Evolutionary conservation across 2,329 filamentous ascomycete species (phyloP), one percentile per base, ranked within the genome.

Genomic region (Beauveria rudraprayagi): DNA sequence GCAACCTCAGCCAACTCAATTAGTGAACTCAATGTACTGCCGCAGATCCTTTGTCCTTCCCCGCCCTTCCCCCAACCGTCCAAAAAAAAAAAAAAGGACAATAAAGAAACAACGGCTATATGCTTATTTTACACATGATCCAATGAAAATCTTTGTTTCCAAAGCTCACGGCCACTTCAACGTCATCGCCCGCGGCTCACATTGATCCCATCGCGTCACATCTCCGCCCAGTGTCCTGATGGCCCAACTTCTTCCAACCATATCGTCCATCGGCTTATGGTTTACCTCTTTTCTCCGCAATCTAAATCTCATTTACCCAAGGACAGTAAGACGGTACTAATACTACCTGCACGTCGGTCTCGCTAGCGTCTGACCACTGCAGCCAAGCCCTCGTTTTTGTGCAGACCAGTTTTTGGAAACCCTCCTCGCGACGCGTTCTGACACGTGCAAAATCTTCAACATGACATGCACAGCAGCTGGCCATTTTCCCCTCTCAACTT

Each of bases 251-350:
- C 26, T 17, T 22, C 41, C 17, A 10, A 7, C 14, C 41, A 41
- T 19, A 46, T 26, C 51, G 46, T n/a, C 46, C 56, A 58, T 51
- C 46, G 46, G 30, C 56, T 51, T 51, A 58, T 46, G 34, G 11
- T 37, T 37, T 37, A 6, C 34, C 11, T 16, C 17, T 40, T 24
- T 34, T 40, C 46, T 43, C 34, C 56, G 56, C 56, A 50, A 58
- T 51, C 56, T 51, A 28, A 40, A 58, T 58, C 56, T 51, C 56
- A 58, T 58, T 34, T 26, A 50, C 55, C 19, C 30, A n/a, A 19
- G 44, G 11, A 47, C 43, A 50, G 46, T 58, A 58, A 58, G 56
- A 44, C 37, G 16, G 46, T 50, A 58, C 56, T 58, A 58, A 58
- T 58, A 51, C 19, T 37, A 24, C 54, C 26, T n/a, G 24, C 24